Conservation (phyloP, 1,284 basidiomycete species). For the Rhodotorula sp. region DNA sequence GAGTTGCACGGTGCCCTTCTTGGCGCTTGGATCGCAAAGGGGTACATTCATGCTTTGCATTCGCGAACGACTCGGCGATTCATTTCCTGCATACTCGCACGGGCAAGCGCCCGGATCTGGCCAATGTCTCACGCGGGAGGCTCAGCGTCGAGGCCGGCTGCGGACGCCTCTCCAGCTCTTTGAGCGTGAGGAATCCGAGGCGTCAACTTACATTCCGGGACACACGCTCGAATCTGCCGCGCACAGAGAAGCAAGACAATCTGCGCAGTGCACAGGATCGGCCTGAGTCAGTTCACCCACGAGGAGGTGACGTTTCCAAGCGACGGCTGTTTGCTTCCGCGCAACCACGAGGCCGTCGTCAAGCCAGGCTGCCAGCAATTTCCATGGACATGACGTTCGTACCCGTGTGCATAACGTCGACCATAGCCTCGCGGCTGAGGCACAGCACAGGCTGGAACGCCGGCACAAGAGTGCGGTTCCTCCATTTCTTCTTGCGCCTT, state of each 20-base stretch:
- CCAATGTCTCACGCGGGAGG: slow-evolving; percentile 34
- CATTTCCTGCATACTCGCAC: not conserved
- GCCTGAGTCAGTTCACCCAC: not conserved
- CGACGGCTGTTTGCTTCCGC: too few species aligned
- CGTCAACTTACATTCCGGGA: slow-evolving; percentile 41
- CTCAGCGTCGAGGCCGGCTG: slow-evolving; percentile 40
- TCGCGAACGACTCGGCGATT: not conserved
- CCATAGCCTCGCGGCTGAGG: too few species aligned
- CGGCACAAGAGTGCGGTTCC: too few species aligned
- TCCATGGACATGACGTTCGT: too few species aligned
- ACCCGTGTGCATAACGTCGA: too few species aligned
- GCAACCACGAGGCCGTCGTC: too few species aligned
- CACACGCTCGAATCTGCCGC: slow-evolving; percentile 41
- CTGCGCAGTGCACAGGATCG: slow-evolving; percentile 36
- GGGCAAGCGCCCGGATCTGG: not conserved
- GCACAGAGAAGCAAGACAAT: slow-evolving; percentile 29
- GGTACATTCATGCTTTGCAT: not conserved
- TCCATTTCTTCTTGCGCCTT: too few species aligned
- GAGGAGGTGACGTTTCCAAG: not conserved
- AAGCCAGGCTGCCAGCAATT: too few species aligned
- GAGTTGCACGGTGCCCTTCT: not conserved
- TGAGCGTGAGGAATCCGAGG: slow-evolving; percentile 35
- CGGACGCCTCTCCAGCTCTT: slow-evolving; percentile 34
- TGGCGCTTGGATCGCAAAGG: not conserved
- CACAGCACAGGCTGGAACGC: too few species aligned